Evolutionary conservation across 2,329 filamentous ascomycete genomes (phyloP).

Genomic region (Fusarium sp.): DNA sequence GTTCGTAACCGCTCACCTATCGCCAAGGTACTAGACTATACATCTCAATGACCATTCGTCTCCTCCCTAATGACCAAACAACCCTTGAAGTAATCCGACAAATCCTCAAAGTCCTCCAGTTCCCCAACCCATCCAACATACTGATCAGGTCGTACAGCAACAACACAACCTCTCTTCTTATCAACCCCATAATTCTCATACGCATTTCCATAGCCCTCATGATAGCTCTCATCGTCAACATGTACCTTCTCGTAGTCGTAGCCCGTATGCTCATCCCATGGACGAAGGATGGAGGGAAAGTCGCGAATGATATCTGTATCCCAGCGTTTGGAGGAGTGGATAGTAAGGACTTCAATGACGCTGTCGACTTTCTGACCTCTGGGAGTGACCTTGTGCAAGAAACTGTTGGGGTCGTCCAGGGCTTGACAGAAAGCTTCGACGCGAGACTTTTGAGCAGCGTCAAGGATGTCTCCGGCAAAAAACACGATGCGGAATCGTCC

Average conservation of each 20-base stretch:
- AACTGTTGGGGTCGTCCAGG: background rate
- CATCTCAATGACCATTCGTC: too few species aligned
- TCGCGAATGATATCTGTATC: conserved; percentile 61
- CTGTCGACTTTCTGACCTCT: background rate
- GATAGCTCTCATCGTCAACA: conserved; percentile 65
- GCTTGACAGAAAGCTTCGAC: background rate
- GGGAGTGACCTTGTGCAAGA: background rate
- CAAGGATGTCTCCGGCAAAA: conserved; percentile 50
- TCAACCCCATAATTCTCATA: conserved; percentile 71
- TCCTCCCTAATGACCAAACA: background rate
- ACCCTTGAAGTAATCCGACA: background rate
- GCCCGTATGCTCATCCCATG: conserved; percentile 56
- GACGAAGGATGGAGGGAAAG: conserved; percentile 60
- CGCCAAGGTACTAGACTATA: too few species aligned
- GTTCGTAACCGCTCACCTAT: too few species aligned
- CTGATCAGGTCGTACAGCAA: conserved; percentile 75
- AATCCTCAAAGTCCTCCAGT: conserved; percentile 13
- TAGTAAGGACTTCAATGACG: conserved; percentile 59
- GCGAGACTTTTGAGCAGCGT: conserved; percentile 65
- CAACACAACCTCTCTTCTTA: conserved; percentile 62
- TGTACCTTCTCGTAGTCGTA: conserved; percentile 70
- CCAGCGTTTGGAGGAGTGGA: conserved; percentile 66
- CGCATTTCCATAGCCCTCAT: conserved; percentile 63
- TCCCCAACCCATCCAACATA: conserved; percentile 60
- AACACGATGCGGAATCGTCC: background rate